Evolutionary conservation across 140 eudicot genomes (phyloP), one percentile per base, ranked within the genome.

Genomic region (Ambrosia hybrid): DNA sequence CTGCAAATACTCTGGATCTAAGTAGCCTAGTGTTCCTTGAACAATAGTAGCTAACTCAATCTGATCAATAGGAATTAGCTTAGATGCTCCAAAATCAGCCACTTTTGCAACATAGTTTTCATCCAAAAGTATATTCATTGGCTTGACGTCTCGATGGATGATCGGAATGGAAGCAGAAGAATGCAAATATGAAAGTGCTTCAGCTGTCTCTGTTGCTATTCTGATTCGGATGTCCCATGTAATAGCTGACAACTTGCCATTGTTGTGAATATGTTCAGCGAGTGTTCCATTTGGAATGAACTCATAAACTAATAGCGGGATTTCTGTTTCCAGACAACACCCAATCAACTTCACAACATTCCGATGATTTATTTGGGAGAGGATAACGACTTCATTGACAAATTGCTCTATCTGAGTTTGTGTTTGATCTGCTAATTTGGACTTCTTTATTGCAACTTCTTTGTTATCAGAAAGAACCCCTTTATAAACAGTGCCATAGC

Each of bases 21-120:
- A 64, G 70, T 85, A 85, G 6, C 89, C 89, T 4, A 74, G 37
- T 2, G 89, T 85, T 57, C 86, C 89, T 59, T 78, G 86, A 5
- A 81, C 86, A 55, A 81, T 39, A 0, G 84, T 85, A 5, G 86
- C 67, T 13, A 85, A 30, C 52, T 85, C 83, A 16, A 36, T 17
- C 39, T 79, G 30, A 21, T 21, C 30, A 21, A 21, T 21, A 21
- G 30, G 30, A 21, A 21, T 21, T 21, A 21, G 30, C 30, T 21
- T 21, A 21, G 30, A 21, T 21, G 30, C 30, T 21, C 30, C 30
- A 21, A 21, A 21, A 21, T 21, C 30, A 21, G 30, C 30, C 30
- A 21, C 30, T 21, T 21, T 21, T 21, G 30, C 30, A 21, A 21
- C 30, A 21, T 21, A 21, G 30, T 21, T 21, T 21, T 21, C 30